Conservation (phyloP, 495 filamentous ascomycete genomes). For the Penicillium alfredii region DNA sequence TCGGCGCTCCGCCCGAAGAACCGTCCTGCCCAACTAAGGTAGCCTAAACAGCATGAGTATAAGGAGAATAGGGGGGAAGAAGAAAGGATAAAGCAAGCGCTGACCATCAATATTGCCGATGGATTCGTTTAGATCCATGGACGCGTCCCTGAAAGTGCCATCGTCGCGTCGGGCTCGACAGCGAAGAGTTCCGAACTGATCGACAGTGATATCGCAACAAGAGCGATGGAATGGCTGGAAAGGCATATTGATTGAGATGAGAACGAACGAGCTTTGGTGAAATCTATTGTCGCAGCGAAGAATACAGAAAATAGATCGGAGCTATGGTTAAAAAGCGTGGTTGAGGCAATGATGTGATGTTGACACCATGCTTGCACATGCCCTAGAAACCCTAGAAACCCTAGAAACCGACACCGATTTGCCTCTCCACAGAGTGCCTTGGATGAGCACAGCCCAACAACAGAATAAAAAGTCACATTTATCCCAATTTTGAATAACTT, state of each 20-base stretch:
- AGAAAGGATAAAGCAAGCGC: neutral
- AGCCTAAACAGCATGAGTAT: neutral
- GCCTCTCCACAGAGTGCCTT: no score
- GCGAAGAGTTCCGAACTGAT: slow-evolving; percentile 1
- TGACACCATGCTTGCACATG: no score
- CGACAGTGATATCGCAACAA: slow-evolving; percentile 1
- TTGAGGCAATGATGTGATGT: neutral
- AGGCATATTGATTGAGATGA: neutral
- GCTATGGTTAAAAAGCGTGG: neutral
- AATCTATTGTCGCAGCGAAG: no score
- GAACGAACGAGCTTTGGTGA: neutral
- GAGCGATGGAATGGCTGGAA: slow-evolving; percentile 1
- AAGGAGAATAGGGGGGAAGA: neutral
- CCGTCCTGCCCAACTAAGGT: slow-evolving; percentile 1
- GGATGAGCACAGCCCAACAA: no score
- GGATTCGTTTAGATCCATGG: neutral
- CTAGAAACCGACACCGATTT: no score
- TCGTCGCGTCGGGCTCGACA: neutral
- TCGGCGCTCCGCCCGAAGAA: slow-evolving; percentile 1
- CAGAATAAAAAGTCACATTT: no score
- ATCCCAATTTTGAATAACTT: no score
- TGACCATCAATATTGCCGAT: slow-evolving; percentile 1
- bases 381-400: no score
- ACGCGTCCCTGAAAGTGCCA: neutral
- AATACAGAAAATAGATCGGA: neutral